Base-by-base conservation (phyloP, 2,329 filamentous ascomycete species). In the Fusarium guadeloupense region DNA sequence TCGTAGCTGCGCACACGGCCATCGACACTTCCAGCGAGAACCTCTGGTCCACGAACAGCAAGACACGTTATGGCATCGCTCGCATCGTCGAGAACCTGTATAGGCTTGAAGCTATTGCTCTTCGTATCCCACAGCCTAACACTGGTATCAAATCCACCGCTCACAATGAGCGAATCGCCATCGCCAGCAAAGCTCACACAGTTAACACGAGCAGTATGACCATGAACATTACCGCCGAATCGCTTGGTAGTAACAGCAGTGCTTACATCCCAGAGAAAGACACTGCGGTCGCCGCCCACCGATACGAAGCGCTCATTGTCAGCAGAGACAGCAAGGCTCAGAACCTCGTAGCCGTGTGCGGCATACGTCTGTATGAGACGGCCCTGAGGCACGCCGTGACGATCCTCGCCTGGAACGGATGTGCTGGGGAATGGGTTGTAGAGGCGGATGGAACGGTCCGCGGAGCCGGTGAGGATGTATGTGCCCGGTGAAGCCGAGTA, bases 211-310 rank as follows among this genome's bases (percentile, higher is more conserved):
- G 86, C 85, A 3, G 81, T 82, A 76, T 95, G 91, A 0, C 89
- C 90, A 34, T 82, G 75, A 30, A 73, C 72, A 54, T 83, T 83
- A 19, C 84, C 83, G 16, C 82, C 82, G 75, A 94, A 95, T 23
- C 95, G 84, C 19, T 91, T 85, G 21, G 90, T 79, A 5, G 94
- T 97, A 67, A 85, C 83, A 16, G 90, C 92, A 4, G 88, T 90
- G 40, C 89, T 83, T 0, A 98, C 95, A 76, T 99, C 95, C 95
- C 95, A 98, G 6, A 97, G 82, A 72, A 97, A 97, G 0, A 97
- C 92, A 59, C 85, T 83, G 68, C 94, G 91, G 78, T 99, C 95
- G 55, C 95, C 95, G 66, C 95, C 95, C 2, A 87, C 85, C n/a
- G 89, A 93, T 9, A 88, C 89, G 75, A 99, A 97, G 37, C 87